Conservation (phyloP, 176 grass and related monocot genomes). For the Thalia dealbata region DNA sequence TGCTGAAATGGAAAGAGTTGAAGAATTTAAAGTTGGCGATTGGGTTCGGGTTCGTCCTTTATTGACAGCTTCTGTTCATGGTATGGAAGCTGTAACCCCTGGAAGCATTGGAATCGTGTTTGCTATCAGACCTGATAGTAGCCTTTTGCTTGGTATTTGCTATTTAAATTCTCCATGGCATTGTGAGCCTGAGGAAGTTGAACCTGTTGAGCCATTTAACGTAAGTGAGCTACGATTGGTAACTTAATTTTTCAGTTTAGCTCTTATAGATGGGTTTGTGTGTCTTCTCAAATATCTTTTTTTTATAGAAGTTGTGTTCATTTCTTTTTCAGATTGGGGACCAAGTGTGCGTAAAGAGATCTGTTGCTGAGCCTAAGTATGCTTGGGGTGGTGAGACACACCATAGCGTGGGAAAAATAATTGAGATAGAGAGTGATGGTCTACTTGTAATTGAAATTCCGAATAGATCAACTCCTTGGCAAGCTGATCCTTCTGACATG, state of each 20-base stretch:
- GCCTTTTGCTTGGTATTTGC: slow-evolving; percentile 85
- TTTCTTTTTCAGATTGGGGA: slow-evolving; percentile 69
- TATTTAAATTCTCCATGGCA: slow-evolving; percentile 86
- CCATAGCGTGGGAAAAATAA: slow-evolving; percentile 95
- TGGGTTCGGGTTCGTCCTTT: slow-evolving; percentile 82
- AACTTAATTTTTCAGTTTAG: background rate
- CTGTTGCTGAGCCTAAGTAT: slow-evolving; percentile 94
- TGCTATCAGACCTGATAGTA: slow-evolving; percentile 96
- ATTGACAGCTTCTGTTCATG: slow-evolving; percentile 68
- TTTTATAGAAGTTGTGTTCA: slow-evolving; percentile 14
- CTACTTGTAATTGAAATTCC: slow-evolving; percentile 80
- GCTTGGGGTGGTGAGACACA: slow-evolving; percentile 99
- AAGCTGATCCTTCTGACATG: slow-evolving; percentile 99
- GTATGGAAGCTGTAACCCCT: slow-evolving; percentile 86
- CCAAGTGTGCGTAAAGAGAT: slow-evolving; percentile 91
- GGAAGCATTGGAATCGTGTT: slow-evolving; percentile 92
- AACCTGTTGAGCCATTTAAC: slow-evolving; percentile 93
- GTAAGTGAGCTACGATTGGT: slow-evolving; percentile 31
- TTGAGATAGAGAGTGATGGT: slow-evolving; percentile 76
- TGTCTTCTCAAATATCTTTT: slow-evolving; percentile 19
- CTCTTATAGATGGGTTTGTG: background rate
- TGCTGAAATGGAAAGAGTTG: slow-evolving; percentile 97
- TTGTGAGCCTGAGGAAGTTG: slow-evolving; percentile 97
- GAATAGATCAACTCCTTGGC: slow-evolving; percentile 46
- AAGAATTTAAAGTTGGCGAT: slow-evolving; percentile 93